Conservation (phyloP, 1,284 basidiomycete species). For the Cerrena zonata region DNA sequence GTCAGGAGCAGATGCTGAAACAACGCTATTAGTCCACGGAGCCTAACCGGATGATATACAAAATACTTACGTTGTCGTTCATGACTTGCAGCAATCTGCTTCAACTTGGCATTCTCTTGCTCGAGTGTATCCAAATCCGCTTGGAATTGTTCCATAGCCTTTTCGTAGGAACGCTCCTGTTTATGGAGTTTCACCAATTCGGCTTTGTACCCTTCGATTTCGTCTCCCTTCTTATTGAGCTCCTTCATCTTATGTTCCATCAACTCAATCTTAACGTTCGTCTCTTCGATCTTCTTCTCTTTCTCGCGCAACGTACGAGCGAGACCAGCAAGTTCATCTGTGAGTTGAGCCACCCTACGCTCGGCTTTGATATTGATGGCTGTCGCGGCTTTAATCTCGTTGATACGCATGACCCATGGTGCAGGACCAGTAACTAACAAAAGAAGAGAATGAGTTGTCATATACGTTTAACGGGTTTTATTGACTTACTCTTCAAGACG, state of each 20-base stretch:
- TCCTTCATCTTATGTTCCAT: conserved; percentile 90
- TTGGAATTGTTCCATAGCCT: conserved; percentile 89
- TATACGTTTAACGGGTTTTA: neutral
- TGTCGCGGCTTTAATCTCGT: conserved; percentile 78
- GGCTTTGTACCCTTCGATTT: conserved; percentile 74
- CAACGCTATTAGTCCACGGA: too few species aligned
- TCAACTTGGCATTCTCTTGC: conserved; percentile 81
- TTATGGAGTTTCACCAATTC: conserved; percentile 78
- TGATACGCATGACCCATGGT: conserved; percentile 86
- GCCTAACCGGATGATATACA: conserved; percentile 1
- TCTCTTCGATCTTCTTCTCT: conserved; percentile 88
- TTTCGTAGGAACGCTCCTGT: conserved; percentile 84
- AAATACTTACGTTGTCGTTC: conserved; percentile 57
- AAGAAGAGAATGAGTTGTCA: conserved; percentile 5
- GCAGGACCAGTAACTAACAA: conserved; percentile 64
- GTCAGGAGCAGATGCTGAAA: conserved; percentile 29
- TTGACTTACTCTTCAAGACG: conserved; percentile 64
- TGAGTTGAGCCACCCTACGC: conserved; percentile 75
- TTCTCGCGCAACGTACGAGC: conserved; percentile 77
- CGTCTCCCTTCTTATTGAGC: conserved; percentile 82
- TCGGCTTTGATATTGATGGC: conserved; percentile 90
- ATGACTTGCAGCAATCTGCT: conserved; percentile 54
- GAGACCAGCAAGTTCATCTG: conserved; percentile 85
- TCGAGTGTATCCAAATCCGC: conserved; percentile 82
- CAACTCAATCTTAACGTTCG: conserved; percentile 86